Percentiles rank a stretch among this genome's conserved stretches.
These are phyloP conservation scores for Colletotrichum acutatum DNA, from an alignment of 2,329 filamentous ascomycete species.

Conservation along the genomic window DNA sequence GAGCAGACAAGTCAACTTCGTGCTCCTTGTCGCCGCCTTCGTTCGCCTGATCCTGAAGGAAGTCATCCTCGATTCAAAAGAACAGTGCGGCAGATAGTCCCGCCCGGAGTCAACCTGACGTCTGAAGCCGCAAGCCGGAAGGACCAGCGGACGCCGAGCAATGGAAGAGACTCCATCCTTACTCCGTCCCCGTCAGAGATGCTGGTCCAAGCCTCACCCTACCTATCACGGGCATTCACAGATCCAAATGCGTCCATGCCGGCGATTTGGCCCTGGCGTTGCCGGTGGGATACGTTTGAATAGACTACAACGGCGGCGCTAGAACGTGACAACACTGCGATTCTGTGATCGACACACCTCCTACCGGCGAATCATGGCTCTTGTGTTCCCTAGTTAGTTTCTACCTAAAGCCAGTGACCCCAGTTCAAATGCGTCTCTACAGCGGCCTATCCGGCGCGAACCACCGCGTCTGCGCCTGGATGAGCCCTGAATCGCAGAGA, in stretches of 20 bases:
- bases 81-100: too few species aligned
- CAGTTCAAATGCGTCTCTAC: background rate
- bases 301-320: background rate
- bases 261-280: background rate
- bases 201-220: background rate
- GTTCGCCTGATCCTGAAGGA: too few species aligned
- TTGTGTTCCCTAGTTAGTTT: background rate
- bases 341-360: background rate
- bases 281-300: constrained; percentile 18
- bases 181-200: background rate
- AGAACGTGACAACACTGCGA: background rate
- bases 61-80: too few species aligned
- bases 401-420: background rate
- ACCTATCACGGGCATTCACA: background rate
- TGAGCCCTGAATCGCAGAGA: background rate
- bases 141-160: too few species aligned
- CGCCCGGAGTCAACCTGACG: too few species aligned
- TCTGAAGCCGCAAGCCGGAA: too few species aligned
- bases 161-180: too few species aligned
- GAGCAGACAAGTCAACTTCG: too few species aligned
- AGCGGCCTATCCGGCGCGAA: background rate
- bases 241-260: background rate
- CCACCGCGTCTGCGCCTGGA: background rate
- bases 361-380: background rate
- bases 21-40: too few species aligned